phyloP scores from a whole-genome alignment of 345 rosid species.

The Citrus sp. region DNA sequence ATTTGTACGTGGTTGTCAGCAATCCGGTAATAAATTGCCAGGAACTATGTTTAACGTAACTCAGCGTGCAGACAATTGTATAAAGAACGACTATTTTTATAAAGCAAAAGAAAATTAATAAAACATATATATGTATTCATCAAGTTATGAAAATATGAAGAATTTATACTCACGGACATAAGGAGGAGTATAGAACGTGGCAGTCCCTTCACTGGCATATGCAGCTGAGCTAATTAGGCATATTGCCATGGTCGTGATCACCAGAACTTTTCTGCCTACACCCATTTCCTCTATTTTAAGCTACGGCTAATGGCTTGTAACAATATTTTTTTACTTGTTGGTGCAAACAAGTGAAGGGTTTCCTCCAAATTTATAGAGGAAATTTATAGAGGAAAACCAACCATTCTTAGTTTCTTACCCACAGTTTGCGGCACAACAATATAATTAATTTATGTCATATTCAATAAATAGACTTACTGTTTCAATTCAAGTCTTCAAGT shows the following conservation, averaged over 20 bases:
- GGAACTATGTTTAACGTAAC: too few species aligned
- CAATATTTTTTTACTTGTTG: neutral
- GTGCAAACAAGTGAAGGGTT: neutral
- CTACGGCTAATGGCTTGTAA: too few species aligned
- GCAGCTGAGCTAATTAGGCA: neutral
- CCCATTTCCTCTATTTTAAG: neutral
- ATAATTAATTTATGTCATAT: neutral
- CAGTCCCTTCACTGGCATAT: neutral
- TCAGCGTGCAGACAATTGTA: neutral
- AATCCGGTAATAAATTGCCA: too few species aligned
- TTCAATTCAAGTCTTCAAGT: neutral
- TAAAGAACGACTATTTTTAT: neutral
- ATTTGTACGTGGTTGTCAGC: neutral
- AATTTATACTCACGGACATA: neutral
- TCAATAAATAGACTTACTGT: neutral
- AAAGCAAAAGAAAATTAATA: too few species aligned
- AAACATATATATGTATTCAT: neutral
- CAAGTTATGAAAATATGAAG: neutral
- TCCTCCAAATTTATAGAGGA: neutral
- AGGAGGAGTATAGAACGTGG: neutral
- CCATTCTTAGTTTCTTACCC: neutral
- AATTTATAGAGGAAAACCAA: neutral
- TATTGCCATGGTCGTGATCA: neutral
- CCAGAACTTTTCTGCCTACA: neutral
- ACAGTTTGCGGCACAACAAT: too few species aligned